Evolutionary conservation across 768 basidiomycete genomes (phyloP), one percentile per base, ranked within the genome.

Genomic region (Daedalea quercina): DNA sequence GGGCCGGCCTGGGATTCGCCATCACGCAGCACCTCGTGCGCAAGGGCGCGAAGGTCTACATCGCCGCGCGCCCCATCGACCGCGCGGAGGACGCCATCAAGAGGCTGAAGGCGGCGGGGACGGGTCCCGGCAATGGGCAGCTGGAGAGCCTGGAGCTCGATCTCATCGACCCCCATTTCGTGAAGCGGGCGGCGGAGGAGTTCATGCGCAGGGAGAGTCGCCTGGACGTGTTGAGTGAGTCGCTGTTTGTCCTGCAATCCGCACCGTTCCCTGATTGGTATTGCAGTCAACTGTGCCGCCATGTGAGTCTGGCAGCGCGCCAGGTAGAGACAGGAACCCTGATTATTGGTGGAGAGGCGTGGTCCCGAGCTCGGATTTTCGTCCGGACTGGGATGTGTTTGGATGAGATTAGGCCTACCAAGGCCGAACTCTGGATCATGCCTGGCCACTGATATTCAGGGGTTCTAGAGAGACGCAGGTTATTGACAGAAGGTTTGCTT

Each of bases 41-140:
- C 7, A 70, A 66, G 8, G 80, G 82, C 15, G 81, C 81, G 3
- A 83, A 78, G 57, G 78, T 84, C 6, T 83, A 83, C 57, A 71
- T 85, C 55, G 78, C 73, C 0, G 76, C 79, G 7, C 73, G 82
- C 17, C 73, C 69, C 55, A 75, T 77, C 55, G 57, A 58, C 15
- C 72, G 67, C 44, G 81, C 77, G 8, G 69, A 63, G 20, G 74
- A 61, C 7, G 81, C 81, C 1, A 76, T 83, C n/a, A 68, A 66
- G 23, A 61, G 67, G 26, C 65, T 85, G 35, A 63, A 74, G 34
- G 54, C 54, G 2, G 76, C 76, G 40, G 79, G 76, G 0, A 57
- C 79, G 0, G 71, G 58, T 3, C 68, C 72, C 0, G 75, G 73
- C 0, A 70, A 73, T 50, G 80, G 80, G 11, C 63, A 76, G 48